Evolutionary conservation across 108 stramenopile species (phyloP).

Genomic region (Heterococcus sp.): DNA sequence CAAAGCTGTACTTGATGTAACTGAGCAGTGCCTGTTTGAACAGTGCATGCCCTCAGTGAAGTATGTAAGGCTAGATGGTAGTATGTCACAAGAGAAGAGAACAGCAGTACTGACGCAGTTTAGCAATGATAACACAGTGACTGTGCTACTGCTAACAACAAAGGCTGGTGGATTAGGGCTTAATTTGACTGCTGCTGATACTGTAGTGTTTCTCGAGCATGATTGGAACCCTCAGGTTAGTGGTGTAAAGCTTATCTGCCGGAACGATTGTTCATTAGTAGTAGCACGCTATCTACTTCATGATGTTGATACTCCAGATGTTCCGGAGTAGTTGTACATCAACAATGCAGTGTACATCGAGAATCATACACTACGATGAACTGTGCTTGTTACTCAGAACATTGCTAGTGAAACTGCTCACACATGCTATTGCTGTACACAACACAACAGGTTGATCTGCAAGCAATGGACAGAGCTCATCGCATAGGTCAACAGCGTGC

Average conservation of each 20-base stretch:
- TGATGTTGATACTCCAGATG: not conserved
- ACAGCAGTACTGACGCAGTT: constrained; percentile 26
- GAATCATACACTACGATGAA: not conserved
- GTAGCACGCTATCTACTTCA: not conserved
- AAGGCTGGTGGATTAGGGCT: constrained; percentile 53
- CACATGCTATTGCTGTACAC: not conserved
- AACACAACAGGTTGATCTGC: constrained; percentile 15
- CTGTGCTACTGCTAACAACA: constrained; percentile 56
- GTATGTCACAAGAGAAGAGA: constrained; percentile 12
- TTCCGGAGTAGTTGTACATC: not conserved
- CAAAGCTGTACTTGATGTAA: constrained; percentile 36
- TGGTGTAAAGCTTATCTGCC: no score
- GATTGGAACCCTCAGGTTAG: constrained; percentile 59
- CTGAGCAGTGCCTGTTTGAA: constrained; percentile 25
- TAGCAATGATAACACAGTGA: constrained; percentile 19
- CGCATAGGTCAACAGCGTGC: constrained; percentile 75
- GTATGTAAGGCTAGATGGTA: constrained; percentile 52
- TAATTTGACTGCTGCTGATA: constrained; percentile 57
- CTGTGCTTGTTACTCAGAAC: not conserved
- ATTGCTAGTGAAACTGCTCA: not conserved
- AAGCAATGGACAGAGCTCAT: constrained; percentile 76
- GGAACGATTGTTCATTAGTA: constrained; percentile 3
- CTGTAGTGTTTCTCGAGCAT: constrained; percentile 58
- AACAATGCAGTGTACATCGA: not conserved
- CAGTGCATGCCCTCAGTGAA: constrained; percentile 23